These are phyloP conservation scores for Flaveria sonorensis DNA, from an alignment of 129 eudicot species.

Conservation along the genomic window DNA sequence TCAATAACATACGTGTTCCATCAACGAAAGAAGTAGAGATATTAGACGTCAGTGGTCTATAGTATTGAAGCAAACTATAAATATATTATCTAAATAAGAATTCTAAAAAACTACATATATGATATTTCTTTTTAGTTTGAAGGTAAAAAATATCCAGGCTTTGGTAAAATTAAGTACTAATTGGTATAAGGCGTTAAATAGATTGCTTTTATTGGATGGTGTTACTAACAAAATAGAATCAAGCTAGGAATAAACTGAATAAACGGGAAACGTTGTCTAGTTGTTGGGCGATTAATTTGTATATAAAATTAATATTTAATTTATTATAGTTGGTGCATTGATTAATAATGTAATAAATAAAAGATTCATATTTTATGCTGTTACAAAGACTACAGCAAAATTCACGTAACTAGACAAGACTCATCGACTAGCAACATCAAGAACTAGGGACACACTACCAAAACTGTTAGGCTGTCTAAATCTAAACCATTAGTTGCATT, in stretches of 20 bases:
- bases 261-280: neutral
- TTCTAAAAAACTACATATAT: neutral
- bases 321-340: neutral
- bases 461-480: conserved; percentile 9
- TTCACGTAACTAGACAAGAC: conserved; percentile 1
- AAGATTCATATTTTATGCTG: neutral
- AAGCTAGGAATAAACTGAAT: neutral
- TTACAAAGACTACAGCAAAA: neutral
- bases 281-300: neutral
- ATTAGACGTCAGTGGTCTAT: neutral
- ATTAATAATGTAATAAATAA: neutral
- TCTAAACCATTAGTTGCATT: neutral
- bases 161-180: too few relatives aligned
- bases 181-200: too few relatives aligned
- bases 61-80: neutral
- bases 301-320: neutral
- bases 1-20: neutral
- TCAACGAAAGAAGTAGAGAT: neutral
- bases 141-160: too few relatives aligned
- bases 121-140: too few relatives aligned
- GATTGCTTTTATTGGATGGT: neutral
- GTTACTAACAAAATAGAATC: neutral
- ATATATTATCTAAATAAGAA: neutral
- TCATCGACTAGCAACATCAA: neutral
- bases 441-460: conserved; percentile 1